Conservation (phyloP, 176 grass and related monocot genomes). For the Olyra latifolia region DNA sequence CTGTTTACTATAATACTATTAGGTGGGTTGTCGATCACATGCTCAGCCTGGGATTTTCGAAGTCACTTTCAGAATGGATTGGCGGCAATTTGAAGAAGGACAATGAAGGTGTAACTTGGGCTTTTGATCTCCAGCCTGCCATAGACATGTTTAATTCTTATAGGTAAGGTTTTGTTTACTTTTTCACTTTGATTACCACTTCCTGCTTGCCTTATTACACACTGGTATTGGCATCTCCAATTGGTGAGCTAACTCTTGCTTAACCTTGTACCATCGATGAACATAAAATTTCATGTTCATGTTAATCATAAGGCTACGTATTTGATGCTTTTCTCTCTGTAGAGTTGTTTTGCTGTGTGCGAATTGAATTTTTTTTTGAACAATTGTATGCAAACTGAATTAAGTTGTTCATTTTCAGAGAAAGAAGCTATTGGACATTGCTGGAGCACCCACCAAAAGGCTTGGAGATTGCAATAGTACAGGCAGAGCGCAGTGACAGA, state of each 20-base stretch:
- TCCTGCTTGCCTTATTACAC: not conserved
- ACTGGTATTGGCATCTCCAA: not conserved
- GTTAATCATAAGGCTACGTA: not conserved
- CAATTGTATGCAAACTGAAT: not conserved
- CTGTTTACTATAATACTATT: slow-evolving; percentile 36
- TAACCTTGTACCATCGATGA: not conserved
- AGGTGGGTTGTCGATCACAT: slow-evolving; percentile 98
- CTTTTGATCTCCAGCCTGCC: slow-evolving; percentile 83
- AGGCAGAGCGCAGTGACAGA: slow-evolving; percentile 86
- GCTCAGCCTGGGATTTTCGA: slow-evolving; percentile 84
- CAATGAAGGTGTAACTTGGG: slow-evolving; percentile 71
- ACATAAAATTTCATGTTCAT: not conserved
- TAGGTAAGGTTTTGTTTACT: slow-evolving; percentile 39
- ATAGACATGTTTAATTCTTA: slow-evolving; percentile 96
- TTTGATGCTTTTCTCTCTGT: not conserved
- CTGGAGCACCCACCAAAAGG: slow-evolving; percentile 77
- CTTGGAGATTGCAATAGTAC: slow-evolving; percentile 76
- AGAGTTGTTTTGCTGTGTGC: not conserved
- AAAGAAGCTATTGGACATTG: slow-evolving; percentile 73
- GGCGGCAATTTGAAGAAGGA: slow-evolving; percentile 84
- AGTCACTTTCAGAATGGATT: slow-evolving; percentile 88
- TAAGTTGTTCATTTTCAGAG: slow-evolving; percentile 41
- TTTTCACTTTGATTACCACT: not conserved
- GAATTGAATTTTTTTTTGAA: not conserved
- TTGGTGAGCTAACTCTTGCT: not conserved